These are phyloP conservation scores for Rhodotorula kratochvilovae DNA, from an alignment of 768 basidiomycete genomes.

Conservation along the genomic window DNA sequence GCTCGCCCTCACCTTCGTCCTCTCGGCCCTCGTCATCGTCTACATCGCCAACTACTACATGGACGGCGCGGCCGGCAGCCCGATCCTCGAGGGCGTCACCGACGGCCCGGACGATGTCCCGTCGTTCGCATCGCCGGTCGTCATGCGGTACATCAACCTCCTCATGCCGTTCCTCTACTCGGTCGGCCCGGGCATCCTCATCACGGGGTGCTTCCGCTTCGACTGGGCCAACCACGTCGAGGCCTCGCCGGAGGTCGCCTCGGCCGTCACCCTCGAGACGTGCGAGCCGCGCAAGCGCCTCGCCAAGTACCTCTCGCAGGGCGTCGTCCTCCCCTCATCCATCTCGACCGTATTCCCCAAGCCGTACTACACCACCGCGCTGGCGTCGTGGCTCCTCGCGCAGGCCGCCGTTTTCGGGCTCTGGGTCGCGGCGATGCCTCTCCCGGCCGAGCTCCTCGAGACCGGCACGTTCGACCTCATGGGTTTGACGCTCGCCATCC, in stretches of 20 bases:
- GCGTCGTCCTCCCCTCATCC: constrained; percentile 16
- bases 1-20: constrained; percentile 6
- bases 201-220: constrained; percentile 32
- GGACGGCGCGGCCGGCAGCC: background rate
- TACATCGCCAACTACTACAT: background rate
- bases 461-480: background rate
- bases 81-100: constrained; percentile 1
- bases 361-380: constrained; percentile 27
- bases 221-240: constrained; percentile 26
- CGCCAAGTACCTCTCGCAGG: background rate
- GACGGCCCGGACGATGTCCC: background rate
- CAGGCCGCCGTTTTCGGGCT: constrained; percentile 8
- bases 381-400: constrained; percentile 21
- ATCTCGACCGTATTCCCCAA: constrained; percentile 4
- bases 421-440: constrained; percentile 5
- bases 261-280: constrained; percentile 11
- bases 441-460: constrained; percentile 1
- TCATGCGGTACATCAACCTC: constrained; percentile 16
- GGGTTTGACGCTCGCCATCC: constrained; percentile 15
- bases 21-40: background rate
- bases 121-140: background rate
- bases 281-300: constrained; percentile 4
- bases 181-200: constrained; percentile 2
- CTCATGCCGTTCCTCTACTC: background rate
- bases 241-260: background rate